Conservation (phyloP, 768 basidiomycete species). For the Pisolithus tinctorius region DNA sequence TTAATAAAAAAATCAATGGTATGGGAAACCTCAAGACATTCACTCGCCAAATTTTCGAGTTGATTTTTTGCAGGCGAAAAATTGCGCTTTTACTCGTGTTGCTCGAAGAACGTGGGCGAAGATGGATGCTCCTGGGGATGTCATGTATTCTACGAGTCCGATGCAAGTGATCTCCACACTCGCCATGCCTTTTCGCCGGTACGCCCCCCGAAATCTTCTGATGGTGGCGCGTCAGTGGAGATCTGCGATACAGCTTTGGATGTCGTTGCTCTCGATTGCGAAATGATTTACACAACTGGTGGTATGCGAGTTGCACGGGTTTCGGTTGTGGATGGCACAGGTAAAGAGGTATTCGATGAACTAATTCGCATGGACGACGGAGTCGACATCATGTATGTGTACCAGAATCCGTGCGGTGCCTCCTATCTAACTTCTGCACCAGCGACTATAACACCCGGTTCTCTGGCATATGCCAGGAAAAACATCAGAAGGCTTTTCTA, state of each 20-base stretch:
- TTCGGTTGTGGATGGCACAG: slow-evolving; percentile 77
- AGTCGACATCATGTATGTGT: slow-evolving; percentile 65
- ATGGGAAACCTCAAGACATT: slow-evolving; percentile 12
- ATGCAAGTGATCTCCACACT: slow-evolving; percentile 57
- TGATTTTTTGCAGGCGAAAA: slow-evolving; percentile 48
- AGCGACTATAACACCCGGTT: slow-evolving; percentile 93
- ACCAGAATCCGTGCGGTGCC: slow-evolving; percentile 1
- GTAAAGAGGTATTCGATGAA: slow-evolving; percentile 74
- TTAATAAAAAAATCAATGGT: slow-evolving; percentile 62
- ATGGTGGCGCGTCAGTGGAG: neutral
- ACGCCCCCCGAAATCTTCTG: slow-evolving; percentile 10
- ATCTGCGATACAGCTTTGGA: slow-evolving; percentile 45
- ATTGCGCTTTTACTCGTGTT: slow-evolving; percentile 70
- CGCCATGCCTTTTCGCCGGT: slow-evolving; percentile 67
- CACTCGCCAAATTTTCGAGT: neutral
- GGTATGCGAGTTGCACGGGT: slow-evolving; percentile 89
- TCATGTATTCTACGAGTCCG: slow-evolving; percentile 87
- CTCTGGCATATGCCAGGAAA: slow-evolving; percentile 67
- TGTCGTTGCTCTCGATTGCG: slow-evolving; percentile 89
- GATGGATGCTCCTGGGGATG: slow-evolving; percentile 71
- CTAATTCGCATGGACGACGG: slow-evolving; percentile 75
- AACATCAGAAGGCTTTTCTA: slow-evolving; percentile 53
- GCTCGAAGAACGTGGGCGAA: slow-evolving; percentile 52
- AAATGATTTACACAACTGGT: slow-evolving; percentile 93
- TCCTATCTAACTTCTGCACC: slow-evolving; percentile 3